A percentile compares a stretch with the other conserved stretches of the same genome.
These are phyloP conservation scores for Tetrapisispora fleetii DNA, from an alignment of 805 yeast genomes.

Conservation along the genomic window DNA sequence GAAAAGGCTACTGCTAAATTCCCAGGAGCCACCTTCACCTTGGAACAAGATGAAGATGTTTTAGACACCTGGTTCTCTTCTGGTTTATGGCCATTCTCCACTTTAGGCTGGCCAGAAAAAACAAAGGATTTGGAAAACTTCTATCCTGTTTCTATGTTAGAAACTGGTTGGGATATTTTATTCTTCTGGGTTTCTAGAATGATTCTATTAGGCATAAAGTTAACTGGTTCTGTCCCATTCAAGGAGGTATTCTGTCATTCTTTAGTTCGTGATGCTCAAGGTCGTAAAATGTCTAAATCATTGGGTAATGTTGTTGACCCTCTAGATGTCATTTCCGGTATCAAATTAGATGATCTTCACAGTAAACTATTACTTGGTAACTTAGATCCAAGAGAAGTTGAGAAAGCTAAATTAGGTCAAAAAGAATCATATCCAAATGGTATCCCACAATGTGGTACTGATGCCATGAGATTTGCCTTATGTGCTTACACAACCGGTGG, in stretches of 20 bases:
- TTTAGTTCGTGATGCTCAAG: conserved; percentile 97
- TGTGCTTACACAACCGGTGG: conserved; percentile 99
- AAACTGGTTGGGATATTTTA: conserved; percentile 98
- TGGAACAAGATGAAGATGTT: conserved; percentile 96
- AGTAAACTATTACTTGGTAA: conserved; percentile 71
- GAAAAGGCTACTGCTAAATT: conserved; percentile 68
- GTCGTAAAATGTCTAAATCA: conserved; percentile 97
- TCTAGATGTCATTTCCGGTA: conserved; percentile 85
- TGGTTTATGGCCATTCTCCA: conserved; percentile 95
- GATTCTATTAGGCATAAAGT: conserved; percentile 83
- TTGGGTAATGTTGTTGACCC: conserved; percentile 97
- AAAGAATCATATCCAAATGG: conserved; percentile 86
- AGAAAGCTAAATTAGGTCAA: conserved; percentile 83
- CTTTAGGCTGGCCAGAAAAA: conserved; percentile 89
- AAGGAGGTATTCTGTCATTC: conserved; percentile 97
- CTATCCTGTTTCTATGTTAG: conserved; percentile 88
- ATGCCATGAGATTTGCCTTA: conserved; percentile 93
- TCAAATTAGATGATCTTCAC: conserved; percentile 67
- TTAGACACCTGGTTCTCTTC: conserved; percentile 98
- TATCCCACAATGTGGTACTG: conserved; percentile 99
- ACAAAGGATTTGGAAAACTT: conserved; percentile 65
- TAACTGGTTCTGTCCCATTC: conserved; percentile 88
- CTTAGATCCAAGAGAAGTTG: conserved; percentile 80
- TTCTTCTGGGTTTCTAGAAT: conserved; percentile 99
- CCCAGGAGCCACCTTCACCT: conserved; percentile 56